phyloP scores from a whole-genome alignment of 1,139 yeast genomes.

The Protomyces pachydermus region DNA sequence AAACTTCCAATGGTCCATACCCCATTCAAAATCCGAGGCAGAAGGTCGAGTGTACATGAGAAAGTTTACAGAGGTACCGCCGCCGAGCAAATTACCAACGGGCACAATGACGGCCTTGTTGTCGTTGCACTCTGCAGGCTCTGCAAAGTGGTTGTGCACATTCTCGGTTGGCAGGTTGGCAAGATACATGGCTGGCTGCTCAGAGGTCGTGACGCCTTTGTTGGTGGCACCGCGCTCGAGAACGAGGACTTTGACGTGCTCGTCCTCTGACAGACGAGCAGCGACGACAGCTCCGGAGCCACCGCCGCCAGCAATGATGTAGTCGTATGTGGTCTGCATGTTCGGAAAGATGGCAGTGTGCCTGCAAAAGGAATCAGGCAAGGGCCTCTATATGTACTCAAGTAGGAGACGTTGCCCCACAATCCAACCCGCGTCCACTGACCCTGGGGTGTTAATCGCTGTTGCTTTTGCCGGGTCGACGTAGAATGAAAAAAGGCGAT shows the following conservation, averaged over 20 bases:
- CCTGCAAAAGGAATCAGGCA: no score
- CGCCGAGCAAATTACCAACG: slow-evolving; percentile 1
- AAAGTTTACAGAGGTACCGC: slow-evolving; percentile 6
- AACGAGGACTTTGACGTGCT: slow-evolving; percentile 2
- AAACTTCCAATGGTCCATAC: slow-evolving; percentile 14
- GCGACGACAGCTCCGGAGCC: slow-evolving; percentile 14
- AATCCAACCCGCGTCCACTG: no score
- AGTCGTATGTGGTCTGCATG: slow-evolving; percentile 9
- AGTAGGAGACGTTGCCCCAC: no score
- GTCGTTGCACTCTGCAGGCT: slow-evolving; percentile 5
- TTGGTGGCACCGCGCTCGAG: slow-evolving; percentile 14
- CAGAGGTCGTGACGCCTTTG: slow-evolving; percentile 1
- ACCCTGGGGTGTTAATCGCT: no score
- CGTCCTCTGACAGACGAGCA: slow-evolving; percentile 19
- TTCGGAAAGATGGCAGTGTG: background rate
- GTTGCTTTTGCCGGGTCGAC: no score
- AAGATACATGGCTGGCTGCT: slow-evolving; percentile 10
- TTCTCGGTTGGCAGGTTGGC: slow-evolving; percentile 6
- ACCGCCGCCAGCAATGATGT: slow-evolving; percentile 21
- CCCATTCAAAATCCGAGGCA: slow-evolving; percentile 4
- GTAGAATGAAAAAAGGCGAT: no score
- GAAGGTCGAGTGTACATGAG: slow-evolving; percentile 4
- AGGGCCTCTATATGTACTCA: no score
- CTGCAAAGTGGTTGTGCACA: background rate
- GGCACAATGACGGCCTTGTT: slow-evolving; percentile 3